phyloP scores from a whole-genome alignment of 306 rosid species.

The Herpetospermum pedunculosum region DNA sequence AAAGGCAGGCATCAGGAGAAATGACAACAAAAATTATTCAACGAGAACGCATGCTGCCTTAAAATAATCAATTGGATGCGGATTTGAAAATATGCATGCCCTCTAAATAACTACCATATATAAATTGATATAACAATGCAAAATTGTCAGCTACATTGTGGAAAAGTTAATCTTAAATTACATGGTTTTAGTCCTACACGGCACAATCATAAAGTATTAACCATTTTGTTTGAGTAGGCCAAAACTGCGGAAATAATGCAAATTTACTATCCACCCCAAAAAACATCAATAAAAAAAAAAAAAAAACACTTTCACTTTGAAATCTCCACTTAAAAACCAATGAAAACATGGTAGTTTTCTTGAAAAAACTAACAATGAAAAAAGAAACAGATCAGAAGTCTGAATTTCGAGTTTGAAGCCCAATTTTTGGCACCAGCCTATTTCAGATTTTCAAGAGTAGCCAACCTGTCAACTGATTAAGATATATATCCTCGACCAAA shows the following conservation, averaged over 20 bases:
- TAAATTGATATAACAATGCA: too few relatives aligned
- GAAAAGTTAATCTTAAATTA: not conserved
- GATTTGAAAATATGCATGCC: too few relatives aligned
- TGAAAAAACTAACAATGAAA: not conserved
- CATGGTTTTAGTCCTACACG: not conserved
- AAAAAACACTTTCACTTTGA: not conserved
- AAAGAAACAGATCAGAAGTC: not conserved
- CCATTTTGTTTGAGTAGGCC: not conserved
- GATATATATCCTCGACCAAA: too few relatives aligned
- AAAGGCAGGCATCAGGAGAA: not conserved
- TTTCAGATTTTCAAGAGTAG: too few relatives aligned
- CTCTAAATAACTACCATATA: too few relatives aligned
- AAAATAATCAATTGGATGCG: too few relatives aligned
- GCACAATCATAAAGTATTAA: not conserved
- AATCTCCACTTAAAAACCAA: not conserved
- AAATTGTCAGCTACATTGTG: too few relatives aligned
- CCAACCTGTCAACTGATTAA: too few relatives aligned
- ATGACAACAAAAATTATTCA: not conserved
- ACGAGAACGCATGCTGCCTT: too few relatives aligned
- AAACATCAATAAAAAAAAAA: too few relatives aligned
- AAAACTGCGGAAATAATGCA: not conserved
- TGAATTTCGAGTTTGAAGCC: not conserved
- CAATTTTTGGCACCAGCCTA: not conserved
- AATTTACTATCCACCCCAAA: not conserved
- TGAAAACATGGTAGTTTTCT: not conserved